Conservation (phyloP, 352 stramenopile species). For the Phytophthora europaea region DNA sequence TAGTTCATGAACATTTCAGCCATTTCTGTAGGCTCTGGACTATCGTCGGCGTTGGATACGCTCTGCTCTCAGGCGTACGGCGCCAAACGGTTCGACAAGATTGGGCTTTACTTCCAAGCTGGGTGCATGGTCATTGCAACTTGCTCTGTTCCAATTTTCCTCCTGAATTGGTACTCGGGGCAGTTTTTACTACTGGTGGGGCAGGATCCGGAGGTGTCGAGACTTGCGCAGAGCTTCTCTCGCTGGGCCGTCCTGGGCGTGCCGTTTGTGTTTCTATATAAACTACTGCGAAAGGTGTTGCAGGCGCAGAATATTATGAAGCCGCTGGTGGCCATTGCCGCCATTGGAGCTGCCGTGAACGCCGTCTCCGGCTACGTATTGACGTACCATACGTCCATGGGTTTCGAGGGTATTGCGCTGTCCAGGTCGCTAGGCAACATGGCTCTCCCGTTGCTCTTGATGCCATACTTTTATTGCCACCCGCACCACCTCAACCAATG, state of each 20-base stretch:
- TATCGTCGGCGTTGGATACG: conserved; percentile 82
- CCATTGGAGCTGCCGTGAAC: conserved; percentile 72
- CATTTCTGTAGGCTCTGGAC: conserved; percentile 61
- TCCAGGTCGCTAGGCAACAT: conserved; percentile 70
- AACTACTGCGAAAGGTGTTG: conserved; percentile 80
- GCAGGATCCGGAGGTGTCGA: conserved; percentile 58
- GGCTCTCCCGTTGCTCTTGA: conserved; percentile 53
- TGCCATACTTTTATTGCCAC: conserved; percentile 62
- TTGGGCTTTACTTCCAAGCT: conserved; percentile 85
- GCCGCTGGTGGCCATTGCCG: conserved; percentile 70
- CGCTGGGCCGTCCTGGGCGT: conserved; percentile 62
- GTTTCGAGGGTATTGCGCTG: conserved; percentile 79
- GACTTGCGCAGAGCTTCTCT: conserved; percentile 65
- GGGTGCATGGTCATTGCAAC: conserved; percentile 61
- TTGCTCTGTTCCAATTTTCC: conserved; percentile 57
- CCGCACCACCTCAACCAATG: conserved; percentile 38
- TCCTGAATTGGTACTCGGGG: conserved; percentile 69
- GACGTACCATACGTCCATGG: conserved; percentile 73
- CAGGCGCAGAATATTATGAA: conserved; percentile 80
- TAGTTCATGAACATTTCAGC: conserved; percentile 76
- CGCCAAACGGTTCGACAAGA: conserved; percentile 63
- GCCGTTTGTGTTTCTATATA: conserved; percentile 83
- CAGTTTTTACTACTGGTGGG: conserved; percentile 49
- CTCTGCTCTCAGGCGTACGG: conserved; percentile 76
- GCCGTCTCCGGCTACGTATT: conserved; percentile 70